Conservation (phyloP, 768 basidiomycete species). For the Lenzites betulinus region DNA sequence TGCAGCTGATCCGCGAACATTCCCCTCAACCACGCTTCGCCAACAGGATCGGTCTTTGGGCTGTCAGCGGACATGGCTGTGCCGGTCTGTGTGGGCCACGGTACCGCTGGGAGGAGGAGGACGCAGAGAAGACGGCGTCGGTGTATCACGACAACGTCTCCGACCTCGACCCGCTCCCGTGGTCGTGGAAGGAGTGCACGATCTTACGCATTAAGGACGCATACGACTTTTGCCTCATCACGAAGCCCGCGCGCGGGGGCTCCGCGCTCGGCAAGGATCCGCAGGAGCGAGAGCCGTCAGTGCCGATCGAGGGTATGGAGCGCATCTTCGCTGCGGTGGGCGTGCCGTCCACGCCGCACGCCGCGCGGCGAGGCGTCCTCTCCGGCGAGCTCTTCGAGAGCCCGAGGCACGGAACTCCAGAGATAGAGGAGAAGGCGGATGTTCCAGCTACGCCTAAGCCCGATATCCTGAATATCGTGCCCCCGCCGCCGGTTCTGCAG, state of each 20-base stretch:
- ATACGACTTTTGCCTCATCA: slow-evolving; percentile 76
- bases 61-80: slow-evolving; percentile 72
- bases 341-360: slow-evolving; percentile 49
- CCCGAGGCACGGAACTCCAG: slow-evolving; percentile 38
- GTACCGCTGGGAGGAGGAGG: slow-evolving; percentile 82
- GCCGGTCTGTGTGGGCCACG: slow-evolving; percentile 86
- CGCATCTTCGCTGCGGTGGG: slow-evolving; percentile 60
- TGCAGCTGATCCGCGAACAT: neutral
- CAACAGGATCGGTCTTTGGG: slow-evolving; percentile 74
- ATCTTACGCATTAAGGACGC: slow-evolving; percentile 73
- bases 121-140: slow-evolving; percentile 59
- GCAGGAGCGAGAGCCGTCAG: slow-evolving; percentile 20
- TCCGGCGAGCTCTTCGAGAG: slow-evolving; percentile 65
- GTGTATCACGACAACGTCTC: slow-evolving; percentile 52
- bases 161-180: slow-evolving; percentile 55
- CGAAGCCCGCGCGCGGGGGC: slow-evolving; percentile 41
- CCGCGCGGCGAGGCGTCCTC: slow-evolving; percentile 59
- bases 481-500: slow-evolving; percentile 45
- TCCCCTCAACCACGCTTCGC: neutral
- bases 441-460: slow-evolving; percentile 26
- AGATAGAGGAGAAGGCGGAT: slow-evolving; percentile 21
- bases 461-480: slow-evolving; percentile 44
- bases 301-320: slow-evolving; percentile 56
- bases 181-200: slow-evolving; percentile 79
- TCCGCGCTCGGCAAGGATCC: slow-evolving; percentile 36